These are phyloP conservation scores for Heliophila coronopifolia DNA, from an alignment of 441 rosid genomes.

Conservation along the genomic window DNA sequence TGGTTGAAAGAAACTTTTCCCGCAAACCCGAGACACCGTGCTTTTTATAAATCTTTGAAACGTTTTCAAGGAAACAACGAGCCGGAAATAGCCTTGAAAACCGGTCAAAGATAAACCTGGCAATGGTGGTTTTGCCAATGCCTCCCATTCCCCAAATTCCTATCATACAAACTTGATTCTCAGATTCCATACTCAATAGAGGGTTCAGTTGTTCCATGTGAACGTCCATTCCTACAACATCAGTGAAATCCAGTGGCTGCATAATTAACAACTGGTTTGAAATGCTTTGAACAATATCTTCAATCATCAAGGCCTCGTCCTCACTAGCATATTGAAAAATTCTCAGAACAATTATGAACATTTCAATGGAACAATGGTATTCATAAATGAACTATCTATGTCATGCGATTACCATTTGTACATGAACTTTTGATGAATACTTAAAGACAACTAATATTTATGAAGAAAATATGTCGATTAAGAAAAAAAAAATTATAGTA, in stretches of 20 bases:
- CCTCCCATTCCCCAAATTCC: slow-evolving; percentile 40
- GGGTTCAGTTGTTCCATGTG: neutral
- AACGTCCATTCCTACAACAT: slow-evolving; percentile 11
- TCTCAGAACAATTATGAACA: too few species aligned
- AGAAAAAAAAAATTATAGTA: too few species aligned
- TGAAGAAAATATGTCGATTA: too few species aligned
- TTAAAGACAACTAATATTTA: too few species aligned
- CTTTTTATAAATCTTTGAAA: too few species aligned
- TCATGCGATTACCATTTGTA: too few species aligned
- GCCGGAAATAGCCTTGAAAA: neutral
- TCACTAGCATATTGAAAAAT: too few species aligned
- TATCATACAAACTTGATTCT: slow-evolving; percentile 10
- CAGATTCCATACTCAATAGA: neutral
- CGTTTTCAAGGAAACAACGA: neutral
- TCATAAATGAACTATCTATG: too few species aligned
- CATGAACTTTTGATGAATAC: too few species aligned
- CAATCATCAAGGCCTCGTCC: neutral
- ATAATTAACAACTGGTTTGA: neutral
- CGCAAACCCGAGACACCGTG: too few species aligned
- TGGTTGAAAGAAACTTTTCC: too few species aligned
- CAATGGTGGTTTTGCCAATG: slow-evolving; percentile 25
- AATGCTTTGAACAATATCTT: neutral
- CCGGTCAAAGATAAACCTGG: neutral
- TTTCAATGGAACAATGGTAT: too few species aligned
- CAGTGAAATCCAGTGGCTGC: neutral